Evolutionary conservation across 1,284 basidiomycete genomes (phyloP).

Genomic region (Ustilago cynodontis): DNA sequence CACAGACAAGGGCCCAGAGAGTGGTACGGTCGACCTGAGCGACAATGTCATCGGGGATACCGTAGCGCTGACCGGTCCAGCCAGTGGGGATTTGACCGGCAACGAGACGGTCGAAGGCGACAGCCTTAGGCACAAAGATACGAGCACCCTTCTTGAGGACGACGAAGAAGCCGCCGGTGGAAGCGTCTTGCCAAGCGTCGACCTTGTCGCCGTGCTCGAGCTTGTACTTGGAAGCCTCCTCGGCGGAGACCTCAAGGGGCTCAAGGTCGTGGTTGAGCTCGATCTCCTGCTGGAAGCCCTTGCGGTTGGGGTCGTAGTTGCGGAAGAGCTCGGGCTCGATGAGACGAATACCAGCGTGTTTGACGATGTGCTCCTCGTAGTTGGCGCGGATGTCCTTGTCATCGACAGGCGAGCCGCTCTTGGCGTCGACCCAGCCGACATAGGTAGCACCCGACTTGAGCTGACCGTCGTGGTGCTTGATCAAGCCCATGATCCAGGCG

Average conservation of each 20-base stretch:
- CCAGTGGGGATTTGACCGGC: slow-evolving; percentile 97
- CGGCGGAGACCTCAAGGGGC: slow-evolving; percentile 89
- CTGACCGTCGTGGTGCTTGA: slow-evolving; percentile 97
- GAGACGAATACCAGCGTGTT: slow-evolving; percentile 92
- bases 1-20: slow-evolving; percentile 94
- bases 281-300: slow-evolving; percentile 95
- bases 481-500: slow-evolving; percentile 99
- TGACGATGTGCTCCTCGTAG: slow-evolving; percentile 93
- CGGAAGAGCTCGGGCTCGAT: slow-evolving; percentile 98
- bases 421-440: slow-evolving; percentile 97
- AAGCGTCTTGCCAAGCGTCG: slow-evolving; percentile 91
- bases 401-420: slow-evolving; percentile 94
- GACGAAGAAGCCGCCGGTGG: slow-evolving; percentile 84
- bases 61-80: slow-evolving; percentile 94
- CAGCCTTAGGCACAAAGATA: slow-evolving; percentile 91
- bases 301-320: slow-evolving; percentile 96
- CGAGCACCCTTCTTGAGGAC: slow-evolving; percentile 99
- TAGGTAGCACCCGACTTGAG: slow-evolving; percentile 84
- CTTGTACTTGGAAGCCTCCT: slow-evolving; percentile 95
- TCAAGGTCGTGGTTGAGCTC: slow-evolving; percentile 97
- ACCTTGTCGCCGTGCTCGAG: slow-evolving; percentile 96
- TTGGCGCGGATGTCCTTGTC: slow-evolving; percentile 95
- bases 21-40: slow-evolving; percentile 93
- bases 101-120: slow-evolving; percentile 92
- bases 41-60: slow-evolving; percentile 97